Evolutionary conservation across 2,329 filamentous ascomycete genomes (phyloP).

Genomic region (Ceratocystis smalleyi): DNA sequence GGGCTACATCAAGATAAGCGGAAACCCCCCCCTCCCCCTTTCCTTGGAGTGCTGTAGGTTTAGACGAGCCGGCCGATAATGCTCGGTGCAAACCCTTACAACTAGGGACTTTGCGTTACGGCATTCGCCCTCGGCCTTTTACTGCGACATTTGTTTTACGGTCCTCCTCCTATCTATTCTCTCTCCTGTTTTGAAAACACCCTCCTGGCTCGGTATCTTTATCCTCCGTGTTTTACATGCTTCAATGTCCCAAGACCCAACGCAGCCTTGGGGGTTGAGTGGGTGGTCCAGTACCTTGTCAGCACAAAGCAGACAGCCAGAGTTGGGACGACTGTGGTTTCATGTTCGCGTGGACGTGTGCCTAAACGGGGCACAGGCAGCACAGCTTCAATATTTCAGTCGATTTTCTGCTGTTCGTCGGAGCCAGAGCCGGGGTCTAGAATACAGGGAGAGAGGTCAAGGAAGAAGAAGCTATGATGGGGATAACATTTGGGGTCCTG

Average conservation of each 20-base stretch:
- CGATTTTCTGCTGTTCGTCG: too few relatives aligned
- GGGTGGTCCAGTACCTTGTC: not conserved
- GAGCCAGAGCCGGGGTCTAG: too few relatives aligned
- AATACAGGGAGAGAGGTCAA: too few relatives aligned
- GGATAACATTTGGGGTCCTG: not conserved
- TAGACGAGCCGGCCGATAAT: too few relatives aligned
- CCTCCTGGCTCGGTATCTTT: not conserved
- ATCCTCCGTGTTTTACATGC: not conserved
- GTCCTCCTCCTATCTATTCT: not conserved
- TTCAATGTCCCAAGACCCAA: not conserved
- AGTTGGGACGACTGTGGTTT: not conserved
- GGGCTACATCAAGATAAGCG: too few relatives aligned
- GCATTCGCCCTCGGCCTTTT: not conserved
- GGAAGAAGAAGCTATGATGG: conserved; percentile 15
- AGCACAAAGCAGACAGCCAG: not conserved
- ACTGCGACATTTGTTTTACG: not conserved
- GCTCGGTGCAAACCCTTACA: too few relatives aligned
- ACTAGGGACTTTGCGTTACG: not conserved
- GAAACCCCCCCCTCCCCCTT: too few relatives aligned
- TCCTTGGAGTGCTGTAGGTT: too few relatives aligned
- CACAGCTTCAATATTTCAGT: too few relatives aligned
- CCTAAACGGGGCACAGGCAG: too few relatives aligned
- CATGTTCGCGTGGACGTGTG: not conserved
- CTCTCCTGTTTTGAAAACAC: not conserved
- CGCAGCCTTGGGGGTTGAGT: not conserved